A percentile compares a stretch with the other conserved stretches of the same genome.
phyloP scores from a whole-genome alignment of 495 filamentous ascomycete genomes.

The Daldinia grandis region DNA sequence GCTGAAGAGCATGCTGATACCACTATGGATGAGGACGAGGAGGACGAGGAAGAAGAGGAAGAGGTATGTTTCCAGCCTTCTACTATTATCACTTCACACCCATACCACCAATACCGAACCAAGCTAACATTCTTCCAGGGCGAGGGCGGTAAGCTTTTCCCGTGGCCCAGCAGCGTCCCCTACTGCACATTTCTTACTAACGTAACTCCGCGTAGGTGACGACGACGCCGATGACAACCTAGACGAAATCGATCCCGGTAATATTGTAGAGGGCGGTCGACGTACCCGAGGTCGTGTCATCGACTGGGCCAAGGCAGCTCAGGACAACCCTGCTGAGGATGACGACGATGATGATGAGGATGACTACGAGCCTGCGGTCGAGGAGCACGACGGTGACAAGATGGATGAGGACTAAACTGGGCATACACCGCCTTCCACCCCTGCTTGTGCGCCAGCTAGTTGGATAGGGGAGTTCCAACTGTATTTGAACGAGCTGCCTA shows the following conservation, averaged over 20 bases:
- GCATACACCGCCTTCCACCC: not conserved
- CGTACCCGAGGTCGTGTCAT: constrained; percentile 88
- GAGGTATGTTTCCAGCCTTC: constrained; percentile 57
- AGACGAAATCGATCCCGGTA: constrained; percentile 86
- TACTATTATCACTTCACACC: constrained; percentile 3
- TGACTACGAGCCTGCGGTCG: constrained; percentile 57
- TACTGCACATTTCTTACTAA: constrained; percentile 24
- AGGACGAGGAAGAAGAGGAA: constrained; percentile 69
- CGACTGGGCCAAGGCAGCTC: constrained; percentile 83
- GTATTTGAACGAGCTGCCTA: constrained; percentile 5
- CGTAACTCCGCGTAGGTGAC: constrained; percentile 51
- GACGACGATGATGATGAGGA: constrained; percentile 86
- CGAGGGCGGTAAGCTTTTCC: constrained; percentile 54
- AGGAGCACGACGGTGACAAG: constrained; percentile 50
- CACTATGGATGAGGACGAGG: constrained; percentile 74
- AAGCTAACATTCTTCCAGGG: constrained; percentile 41
- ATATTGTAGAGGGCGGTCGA: constrained; percentile 80
- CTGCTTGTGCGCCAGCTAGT: constrained; percentile 11
- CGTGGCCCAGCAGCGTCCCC: constrained; percentile 22
- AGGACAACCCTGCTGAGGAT: constrained; percentile 70
- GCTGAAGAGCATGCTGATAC: constrained; percentile 61
- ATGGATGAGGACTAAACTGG: constrained; percentile 58
- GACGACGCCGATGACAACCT: constrained; percentile 83
- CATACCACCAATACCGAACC: not conserved
- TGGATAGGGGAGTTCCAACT: constrained; percentile 27